Evolutionary conservation across 2,329 filamentous ascomycete species (phyloP).

Genomic region (Fusarium sacchari): DNA sequence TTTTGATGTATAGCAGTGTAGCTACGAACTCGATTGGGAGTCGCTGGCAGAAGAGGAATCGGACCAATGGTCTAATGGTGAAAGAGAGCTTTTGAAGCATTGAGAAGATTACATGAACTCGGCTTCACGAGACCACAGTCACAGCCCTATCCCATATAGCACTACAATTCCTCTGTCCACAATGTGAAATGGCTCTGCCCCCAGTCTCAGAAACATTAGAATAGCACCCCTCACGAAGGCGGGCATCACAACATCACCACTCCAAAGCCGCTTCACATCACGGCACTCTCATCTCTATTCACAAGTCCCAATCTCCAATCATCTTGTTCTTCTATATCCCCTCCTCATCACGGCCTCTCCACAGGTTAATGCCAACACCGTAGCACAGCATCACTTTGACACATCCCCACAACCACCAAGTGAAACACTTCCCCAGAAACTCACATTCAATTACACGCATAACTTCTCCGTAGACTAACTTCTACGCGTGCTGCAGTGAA

Average conservation of each 20-base stretch:
- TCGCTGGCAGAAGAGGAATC: neutral
- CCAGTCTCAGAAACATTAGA: neutral
- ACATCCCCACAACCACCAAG: slow-evolving; percentile 6
- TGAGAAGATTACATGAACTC: too few relatives aligned
- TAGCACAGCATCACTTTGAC: slow-evolving; percentile 16
- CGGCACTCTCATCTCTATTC: neutral
- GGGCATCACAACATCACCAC: neutral
- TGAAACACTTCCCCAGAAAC: slow-evolving; percentile 25
- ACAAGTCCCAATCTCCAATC: neutral
- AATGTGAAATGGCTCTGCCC: neutral
- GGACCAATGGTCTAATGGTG: neutral
- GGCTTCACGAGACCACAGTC: accelerated
- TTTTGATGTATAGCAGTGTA: neutral
- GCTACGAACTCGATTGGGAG: accelerated
- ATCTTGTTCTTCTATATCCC: neutral
- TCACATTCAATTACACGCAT: neutral
- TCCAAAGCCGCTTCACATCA: neutral
- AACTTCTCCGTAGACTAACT: neutral
- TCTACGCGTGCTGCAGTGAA: neutral
- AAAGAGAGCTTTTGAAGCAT: neutral
- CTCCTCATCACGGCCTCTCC: neutral
- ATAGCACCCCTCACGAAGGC: neutral
- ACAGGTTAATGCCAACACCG: slow-evolving; percentile 1
- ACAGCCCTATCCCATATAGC: neutral
- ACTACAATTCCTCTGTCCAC: neutral